phyloP scores from a whole-genome alignment of 495 filamentous ascomycete species.

The Hypoxylon cercidicola region DNA sequence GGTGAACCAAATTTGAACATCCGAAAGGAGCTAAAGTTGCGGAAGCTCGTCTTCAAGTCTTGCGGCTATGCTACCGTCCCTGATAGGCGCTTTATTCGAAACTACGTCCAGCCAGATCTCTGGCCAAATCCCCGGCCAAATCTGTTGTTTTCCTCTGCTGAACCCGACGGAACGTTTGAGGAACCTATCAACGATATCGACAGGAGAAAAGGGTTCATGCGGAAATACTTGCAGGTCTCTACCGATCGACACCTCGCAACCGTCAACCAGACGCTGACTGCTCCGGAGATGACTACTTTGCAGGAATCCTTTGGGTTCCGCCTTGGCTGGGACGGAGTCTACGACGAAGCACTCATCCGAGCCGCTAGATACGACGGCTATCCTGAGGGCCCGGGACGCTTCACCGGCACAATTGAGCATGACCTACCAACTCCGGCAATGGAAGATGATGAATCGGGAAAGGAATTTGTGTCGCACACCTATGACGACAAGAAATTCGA shows the following conservation, averaged over 20 bases:
- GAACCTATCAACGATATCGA: not conserved
- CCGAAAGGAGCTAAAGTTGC: constrained; percentile 35
- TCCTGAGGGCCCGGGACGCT: constrained; percentile 38
- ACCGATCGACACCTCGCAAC: constrained; percentile 42
- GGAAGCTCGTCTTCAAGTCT: constrained; percentile 51
- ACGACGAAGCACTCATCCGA: constrained; percentile 2
- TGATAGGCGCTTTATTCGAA: constrained; percentile 21
- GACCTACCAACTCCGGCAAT: too few relatives aligned
- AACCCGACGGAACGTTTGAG: too few relatives aligned
- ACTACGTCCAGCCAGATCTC: constrained; percentile 13
- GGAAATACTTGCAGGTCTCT: constrained; percentile 35
- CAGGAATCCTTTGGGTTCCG: constrained; percentile 22
- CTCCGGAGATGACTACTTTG: constrained; percentile 33
- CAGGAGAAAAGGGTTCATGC: not conserved
- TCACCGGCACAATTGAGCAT: constrained; percentile 41
- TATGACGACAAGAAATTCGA: too few relatives aligned
- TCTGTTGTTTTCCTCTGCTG: not conserved
- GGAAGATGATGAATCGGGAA: not conserved
- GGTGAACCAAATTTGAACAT: not conserved
- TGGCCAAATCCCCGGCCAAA: not conserved
- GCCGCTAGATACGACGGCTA: constrained; percentile 44
- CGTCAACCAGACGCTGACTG: constrained; percentile 37
- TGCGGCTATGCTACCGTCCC: constrained; percentile 56
- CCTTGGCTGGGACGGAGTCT: constrained; percentile 22
- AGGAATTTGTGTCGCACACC: too few relatives aligned